phyloP scores from a whole-genome alignment of 202 grass and related monocot genomes.

The Setaria viridis region DNA sequence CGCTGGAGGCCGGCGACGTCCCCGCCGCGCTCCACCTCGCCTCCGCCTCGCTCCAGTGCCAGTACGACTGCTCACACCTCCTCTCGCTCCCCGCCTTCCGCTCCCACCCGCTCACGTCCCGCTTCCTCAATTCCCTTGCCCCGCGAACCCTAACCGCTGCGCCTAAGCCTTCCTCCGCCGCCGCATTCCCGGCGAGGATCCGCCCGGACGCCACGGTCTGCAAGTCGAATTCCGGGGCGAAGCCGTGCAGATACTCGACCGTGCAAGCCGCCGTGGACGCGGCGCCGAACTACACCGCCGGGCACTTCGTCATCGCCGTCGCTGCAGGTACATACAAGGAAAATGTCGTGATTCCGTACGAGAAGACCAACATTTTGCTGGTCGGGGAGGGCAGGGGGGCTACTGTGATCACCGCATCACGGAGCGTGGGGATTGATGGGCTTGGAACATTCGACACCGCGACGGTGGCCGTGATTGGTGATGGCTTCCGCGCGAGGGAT shows the following conservation, averaged over 20 bases:
- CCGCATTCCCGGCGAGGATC: constrained; percentile 41
- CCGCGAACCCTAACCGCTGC: constrained; percentile 24
- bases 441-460: constrained; percentile 72
- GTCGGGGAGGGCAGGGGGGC: constrained; percentile 67
- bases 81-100: constrained; percentile 54
- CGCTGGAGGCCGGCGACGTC: constrained; percentile 46
- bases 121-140: constrained; percentile 51
- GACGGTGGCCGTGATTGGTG: constrained; percentile 60
- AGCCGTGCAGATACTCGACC: constrained; percentile 52
- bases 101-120: constrained; percentile 47
- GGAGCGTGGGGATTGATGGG: constrained; percentile 59
- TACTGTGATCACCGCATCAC: constrained; percentile 66
- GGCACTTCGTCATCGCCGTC: constrained; percentile 58
- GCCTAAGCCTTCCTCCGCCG: constrained; percentile 7
- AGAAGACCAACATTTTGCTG: constrained; percentile 74
- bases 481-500: constrained; percentile 74
- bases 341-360: constrained; percentile 58
- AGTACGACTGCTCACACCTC: constrained; percentile 75
- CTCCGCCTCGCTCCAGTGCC: constrained; percentile 68
- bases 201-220: constrained; percentile 66
- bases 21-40: constrained; percentile 62
- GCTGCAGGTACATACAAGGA: constrained; percentile 69
- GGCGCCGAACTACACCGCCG: constrained; percentile 47
- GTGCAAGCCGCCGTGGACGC: constrained; percentile 69
- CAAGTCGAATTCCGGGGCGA: constrained; percentile 29